Conservation (phyloP, 306 rosid species). For the Astragalus membranaceus region DNA sequence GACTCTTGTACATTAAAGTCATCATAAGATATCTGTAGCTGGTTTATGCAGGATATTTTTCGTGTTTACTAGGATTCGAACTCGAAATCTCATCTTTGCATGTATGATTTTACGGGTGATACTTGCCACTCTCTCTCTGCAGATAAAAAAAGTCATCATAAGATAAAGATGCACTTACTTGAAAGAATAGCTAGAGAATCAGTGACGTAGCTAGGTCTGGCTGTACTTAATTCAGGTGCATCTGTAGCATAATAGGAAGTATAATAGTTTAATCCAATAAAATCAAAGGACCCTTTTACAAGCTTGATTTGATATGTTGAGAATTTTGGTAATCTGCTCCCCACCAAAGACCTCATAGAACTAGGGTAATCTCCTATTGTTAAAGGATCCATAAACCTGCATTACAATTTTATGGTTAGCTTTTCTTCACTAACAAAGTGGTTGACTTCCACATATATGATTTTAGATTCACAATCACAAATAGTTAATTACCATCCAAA, state of each 20-base stretch:
- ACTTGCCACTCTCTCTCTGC: too few relatives aligned
- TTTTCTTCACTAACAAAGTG: not conserved
- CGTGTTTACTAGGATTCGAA: too few relatives aligned
- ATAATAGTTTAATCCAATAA: conserved; percentile 27
- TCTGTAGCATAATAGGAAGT: conserved; percentile 12
- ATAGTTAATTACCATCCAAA: conserved; percentile 21
- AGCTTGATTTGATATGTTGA: not conserved
- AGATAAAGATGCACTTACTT: not conserved
- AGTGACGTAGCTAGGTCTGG: not conserved
- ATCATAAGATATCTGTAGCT: too few relatives aligned
- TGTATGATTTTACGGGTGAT: too few relatives aligned
- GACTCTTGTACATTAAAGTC: too few relatives aligned
- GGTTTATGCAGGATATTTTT: too few relatives aligned
- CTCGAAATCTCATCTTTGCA: too few relatives aligned
- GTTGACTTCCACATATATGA: not conserved
- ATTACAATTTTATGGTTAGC: not conserved
- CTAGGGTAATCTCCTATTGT: conserved; percentile 12
- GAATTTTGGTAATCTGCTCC: conserved; percentile 19
- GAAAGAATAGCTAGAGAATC: conserved; percentile 5
- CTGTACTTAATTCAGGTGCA: conserved; percentile 3
- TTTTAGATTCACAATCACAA: not conserved
- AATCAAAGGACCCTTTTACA: conserved; percentile 20
- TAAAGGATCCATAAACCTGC: conserved; percentile 24
- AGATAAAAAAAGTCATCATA: not conserved
- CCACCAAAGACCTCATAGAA: conserved; percentile 10